A percentile compares a stretch with the other conserved stretches of the same genome.
These are phyloP conservation scores for Mucor mucedo DNA, from an alignment of 371 early-diverging fungal genomes.

Conservation along the genomic window DNA sequence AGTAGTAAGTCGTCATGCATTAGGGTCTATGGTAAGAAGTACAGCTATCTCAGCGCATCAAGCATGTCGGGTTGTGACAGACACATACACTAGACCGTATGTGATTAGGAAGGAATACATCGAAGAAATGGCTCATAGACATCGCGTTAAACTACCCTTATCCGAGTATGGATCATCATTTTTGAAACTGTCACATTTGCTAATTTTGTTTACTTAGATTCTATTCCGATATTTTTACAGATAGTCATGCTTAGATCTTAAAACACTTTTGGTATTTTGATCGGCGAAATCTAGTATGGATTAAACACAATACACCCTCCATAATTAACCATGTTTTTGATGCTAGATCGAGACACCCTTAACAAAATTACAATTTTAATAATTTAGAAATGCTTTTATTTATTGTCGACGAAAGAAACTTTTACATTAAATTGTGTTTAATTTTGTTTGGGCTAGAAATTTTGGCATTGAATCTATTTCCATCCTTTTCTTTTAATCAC, in stretches of 20 bases:
- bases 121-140: conserved; percentile 61
- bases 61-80: conserved; percentile 62
- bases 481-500: no score
- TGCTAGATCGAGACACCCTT: no score
- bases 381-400: no score
- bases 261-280: no score
- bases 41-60: conserved; percentile 75
- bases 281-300: no score
- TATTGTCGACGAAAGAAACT: no score
- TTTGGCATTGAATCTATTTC: no score
- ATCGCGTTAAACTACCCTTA: conserved; percentile 49
- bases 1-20: conserved; percentile 69
- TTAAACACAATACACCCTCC: no score
- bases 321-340: no score
- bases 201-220: conserved; percentile 11
- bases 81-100: conserved; percentile 62
- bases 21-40: conserved; percentile 71
- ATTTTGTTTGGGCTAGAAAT: no score
- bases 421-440: no score
- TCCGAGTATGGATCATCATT: conserved; percentile 44
- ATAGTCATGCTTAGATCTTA: not conserved
- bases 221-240: conserved; percentile 25
- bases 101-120: conserved; percentile 63
- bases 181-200: not conserved
- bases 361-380: no score